A percentile compares a stretch with the other conserved stretches of the same genome.
Evolutionary conservation across 108 stramenopile species (phyloP).

Genomic region (Pseudonitzschia pungens): DNA sequence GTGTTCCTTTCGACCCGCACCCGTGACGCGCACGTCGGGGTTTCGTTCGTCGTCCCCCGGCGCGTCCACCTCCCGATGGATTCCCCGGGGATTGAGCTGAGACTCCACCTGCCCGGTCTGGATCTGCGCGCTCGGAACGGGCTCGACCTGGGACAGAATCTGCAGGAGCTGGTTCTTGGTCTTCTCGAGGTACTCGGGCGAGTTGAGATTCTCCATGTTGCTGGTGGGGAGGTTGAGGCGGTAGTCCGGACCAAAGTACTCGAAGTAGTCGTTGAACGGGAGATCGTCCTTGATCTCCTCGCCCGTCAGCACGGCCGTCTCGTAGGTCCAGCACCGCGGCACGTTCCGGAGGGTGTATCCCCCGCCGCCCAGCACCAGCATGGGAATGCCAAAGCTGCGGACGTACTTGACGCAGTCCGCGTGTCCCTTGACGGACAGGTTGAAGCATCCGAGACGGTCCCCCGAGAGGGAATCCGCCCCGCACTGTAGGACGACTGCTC

Average conservation of each 20-base stretch:
- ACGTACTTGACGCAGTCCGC: slow-evolving; percentile 84
- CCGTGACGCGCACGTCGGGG: not conserved
- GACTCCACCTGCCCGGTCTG: slow-evolving; percentile 81
- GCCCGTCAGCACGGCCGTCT: slow-evolving; percentile 83
- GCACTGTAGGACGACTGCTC: slow-evolving; percentile 97
- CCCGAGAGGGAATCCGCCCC: slow-evolving; percentile 96
- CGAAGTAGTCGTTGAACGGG: slow-evolving; percentile 97
- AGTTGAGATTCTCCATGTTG: slow-evolving; percentile 80
- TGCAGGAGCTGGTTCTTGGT: slow-evolving; percentile 81
- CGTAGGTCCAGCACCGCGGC: slow-evolving; percentile 92
- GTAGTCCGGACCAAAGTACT: slow-evolving; percentile 96
- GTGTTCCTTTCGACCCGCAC: no score
- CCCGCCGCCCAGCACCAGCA: slow-evolving; percentile 94
- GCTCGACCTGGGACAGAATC: slow-evolving; percentile 73
- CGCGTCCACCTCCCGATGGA: slow-evolving; percentile 43
- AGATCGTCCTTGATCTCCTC: slow-evolving; percentile 79
- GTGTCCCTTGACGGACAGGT: slow-evolving; percentile 90
- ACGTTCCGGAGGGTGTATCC: slow-evolving; percentile 98
- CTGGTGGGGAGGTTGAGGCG: slow-evolving; percentile 86
- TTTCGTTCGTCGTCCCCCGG: not conserved
- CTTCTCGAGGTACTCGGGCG: slow-evolving; percentile 77
- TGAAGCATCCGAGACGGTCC: slow-evolving; percentile 97
- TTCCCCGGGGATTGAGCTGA: slow-evolving; percentile 59
- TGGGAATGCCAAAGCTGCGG: slow-evolving; percentile 89
- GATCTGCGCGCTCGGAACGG: slow-evolving; percentile 80